Percentiles rank a stretch among this genome's conserved stretches.
Evolutionary conservation across 1,284 basidiomycete species (phyloP).

Genomic region (Pseudozyma hubeiensis): DNA sequence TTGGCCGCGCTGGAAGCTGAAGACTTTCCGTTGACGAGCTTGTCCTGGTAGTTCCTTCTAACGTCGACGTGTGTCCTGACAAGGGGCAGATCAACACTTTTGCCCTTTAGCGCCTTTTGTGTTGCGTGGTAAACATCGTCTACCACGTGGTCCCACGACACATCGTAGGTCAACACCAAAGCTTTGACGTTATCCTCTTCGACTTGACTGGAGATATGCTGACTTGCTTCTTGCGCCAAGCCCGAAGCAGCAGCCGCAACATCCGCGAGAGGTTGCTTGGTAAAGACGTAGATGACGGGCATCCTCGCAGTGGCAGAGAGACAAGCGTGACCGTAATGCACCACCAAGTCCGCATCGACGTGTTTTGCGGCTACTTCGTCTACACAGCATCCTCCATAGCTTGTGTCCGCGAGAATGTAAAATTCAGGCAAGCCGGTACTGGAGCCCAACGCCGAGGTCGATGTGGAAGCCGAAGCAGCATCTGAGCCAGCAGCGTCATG

Average conservation of each 20-base stretch:
- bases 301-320: conserved; percentile 81
- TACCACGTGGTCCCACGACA: conserved; percentile 76
- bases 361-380: conserved; percentile 96
- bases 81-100: conserved; percentile 34
- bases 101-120: conserved; percentile 70
- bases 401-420: conserved; percentile 94
- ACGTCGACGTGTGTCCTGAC: conserved; percentile 57
- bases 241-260: conserved; percentile 68
- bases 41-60: conserved; percentile 48
- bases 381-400: conserved; percentile 97
- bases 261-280: conserved; percentile 73
- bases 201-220: conserved; percentile 5
- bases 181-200: conserved; percentile 43
- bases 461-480: conserved; percentile 7
- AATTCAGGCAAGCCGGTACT: conserved; percentile 67
- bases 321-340: conserved; percentile 98
- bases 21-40: conserved; percentile 28
- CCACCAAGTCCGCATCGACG: conserved; percentile 87
- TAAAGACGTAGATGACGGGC: conserved; percentile 86
- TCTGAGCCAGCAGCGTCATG: background rate
- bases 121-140: conserved; percentile 38
- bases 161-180: conserved; percentile 80
- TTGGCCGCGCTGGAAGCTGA: background rate
- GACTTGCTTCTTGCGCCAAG: conserved; percentile 29
- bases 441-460: background rate